These are phyloP conservation scores for Xylariaceae sp. DNA, from an alignment of 2,329 filamentous ascomycete genomes.

Conservation along the genomic window DNA sequence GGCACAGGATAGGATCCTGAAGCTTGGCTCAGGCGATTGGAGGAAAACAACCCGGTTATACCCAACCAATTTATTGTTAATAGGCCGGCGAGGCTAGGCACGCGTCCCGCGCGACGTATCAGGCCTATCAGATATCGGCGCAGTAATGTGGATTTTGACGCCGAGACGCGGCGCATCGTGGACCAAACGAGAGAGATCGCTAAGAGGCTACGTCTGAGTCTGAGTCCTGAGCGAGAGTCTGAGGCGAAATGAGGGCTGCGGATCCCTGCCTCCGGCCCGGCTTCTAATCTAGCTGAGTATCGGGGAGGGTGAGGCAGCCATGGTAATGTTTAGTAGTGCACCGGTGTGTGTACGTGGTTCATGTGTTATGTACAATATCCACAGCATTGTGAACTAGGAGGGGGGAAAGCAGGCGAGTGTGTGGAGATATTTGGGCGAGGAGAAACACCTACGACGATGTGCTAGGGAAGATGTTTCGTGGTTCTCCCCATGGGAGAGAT, in stretches of 20 bases:
- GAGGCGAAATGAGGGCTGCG: background rate
- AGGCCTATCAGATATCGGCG: slow-evolving; percentile 1
- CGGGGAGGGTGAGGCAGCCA: background rate
- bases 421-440: slow-evolving; percentile 5
- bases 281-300: background rate
- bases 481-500: background rate
- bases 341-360: background rate
- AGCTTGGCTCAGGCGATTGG: slow-evolving; percentile 18
- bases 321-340: slow-evolving; percentile 8
- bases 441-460: slow-evolving; percentile 5
- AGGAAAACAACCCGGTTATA: slow-evolving; percentile 13
- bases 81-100: slow-evolving; percentile 7
- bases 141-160: slow-evolving; percentile 6
- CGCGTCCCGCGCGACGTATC: slow-evolving; percentile 13
- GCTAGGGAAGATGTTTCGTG: slow-evolving; percentile 6
- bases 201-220: slow-evolving; percentile 11
- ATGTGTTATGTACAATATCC: slow-evolving; percentile 9
- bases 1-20: slow-evolving; percentile 26
- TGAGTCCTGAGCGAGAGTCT: slow-evolving; percentile 3
- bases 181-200: slow-evolving; percentile 17
- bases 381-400: background rate
- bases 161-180: slow-evolving; percentile 16
- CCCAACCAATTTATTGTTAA: slow-evolving; percentile 12
- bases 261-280: background rate
- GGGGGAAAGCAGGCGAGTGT: slow-evolving; percentile 3